Evolutionary conservation across 768 basidiomycete genomes (phyloP), one percentile per base, ranked within the genome.

Genomic region (Nidula microcarpa): DNA sequence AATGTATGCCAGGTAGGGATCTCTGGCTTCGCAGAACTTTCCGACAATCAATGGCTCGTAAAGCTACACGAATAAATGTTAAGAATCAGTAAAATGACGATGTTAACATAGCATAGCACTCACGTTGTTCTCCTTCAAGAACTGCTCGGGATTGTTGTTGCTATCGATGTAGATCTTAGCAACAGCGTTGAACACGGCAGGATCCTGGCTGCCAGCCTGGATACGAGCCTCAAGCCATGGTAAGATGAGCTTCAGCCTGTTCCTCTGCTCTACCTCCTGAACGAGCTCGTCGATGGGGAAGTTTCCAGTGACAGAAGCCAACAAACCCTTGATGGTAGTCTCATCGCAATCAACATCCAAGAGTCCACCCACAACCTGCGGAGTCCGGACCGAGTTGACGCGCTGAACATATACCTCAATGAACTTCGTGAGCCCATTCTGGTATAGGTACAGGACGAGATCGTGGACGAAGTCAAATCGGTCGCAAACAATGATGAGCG

Each of bases 331-430:
- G 80, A 99, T 95, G 4, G 92, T 94, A 2, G 75, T 77, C 74
- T 99, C 97, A 56, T 98, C 97, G 62, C 97, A 98, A 67, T 99
- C 97, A 33, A 98, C 97, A 64, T 99, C 97, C 56, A 99, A 81
- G 30, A 99, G 74, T 33, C 94, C 97, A 60, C 97, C 97, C 55
- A 98, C 79, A 56, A 99, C 97, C 70, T 98, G 95, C 23, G 97
- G 97, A 7, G 96, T 97, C 51, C 97, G 82, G 49, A 92, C 87
- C 33, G 97, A 94, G 76, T 99, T 98, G 71, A 98, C 97, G 7
- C 92, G 86, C 65, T 98, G 95, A 5, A 99, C 97, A 69, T 99
- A 99, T n/a, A 98, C 94, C 75, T 99, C 97, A 71, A 99, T 99
- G 74, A 96, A 97, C 74, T 93, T 93, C 52, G 85, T 88, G 49